phyloP scores from a whole-genome alignment of 2,329 filamentous ascomycete species.

The Leptographium wingfieldii region DNA sequence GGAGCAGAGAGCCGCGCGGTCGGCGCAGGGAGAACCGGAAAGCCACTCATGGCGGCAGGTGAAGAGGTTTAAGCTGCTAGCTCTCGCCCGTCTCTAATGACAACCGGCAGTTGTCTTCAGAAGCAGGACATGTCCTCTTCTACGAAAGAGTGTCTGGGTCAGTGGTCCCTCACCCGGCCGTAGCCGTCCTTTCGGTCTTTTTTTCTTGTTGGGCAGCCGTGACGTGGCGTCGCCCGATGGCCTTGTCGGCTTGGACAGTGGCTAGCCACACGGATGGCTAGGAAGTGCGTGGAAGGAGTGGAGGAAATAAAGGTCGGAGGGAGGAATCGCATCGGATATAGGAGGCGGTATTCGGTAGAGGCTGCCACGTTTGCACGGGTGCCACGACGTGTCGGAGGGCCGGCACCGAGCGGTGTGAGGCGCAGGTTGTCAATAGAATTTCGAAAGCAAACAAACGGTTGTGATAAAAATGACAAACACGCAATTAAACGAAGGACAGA shows the following conservation, averaged over 20 bases:
- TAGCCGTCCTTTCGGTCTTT: background rate
- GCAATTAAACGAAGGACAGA: background rate
- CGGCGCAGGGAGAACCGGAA: constrained; percentile 20
- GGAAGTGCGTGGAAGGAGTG: background rate
- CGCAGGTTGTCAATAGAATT: background rate
- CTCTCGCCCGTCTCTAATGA: background rate
- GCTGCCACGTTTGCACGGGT: background rate
- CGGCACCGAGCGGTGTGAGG: background rate
- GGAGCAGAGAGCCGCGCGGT: constrained; percentile 24
- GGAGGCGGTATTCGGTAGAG: background rate
- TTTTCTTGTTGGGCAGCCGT: background rate
- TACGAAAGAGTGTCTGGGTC: background rate
- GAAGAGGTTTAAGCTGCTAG: background rate
- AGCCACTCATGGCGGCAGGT: constrained; percentile 22
- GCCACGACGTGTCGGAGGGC: background rate
- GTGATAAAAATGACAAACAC: background rate
- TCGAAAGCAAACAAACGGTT: background rate
- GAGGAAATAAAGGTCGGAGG: background rate
- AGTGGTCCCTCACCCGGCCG: background rate
- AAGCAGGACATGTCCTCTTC: background rate
- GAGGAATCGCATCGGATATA: background rate
- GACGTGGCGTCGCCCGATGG: background rate
- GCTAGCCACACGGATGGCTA: background rate
- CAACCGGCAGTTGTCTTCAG: background rate
- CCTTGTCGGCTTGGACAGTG: background rate